Percentiles rank a stretch among this genome's conserved stretches.
Conservation (phyloP, 2,329 filamentous ascomycete genomes). For the Plectosphaerella plurivora region DNA sequence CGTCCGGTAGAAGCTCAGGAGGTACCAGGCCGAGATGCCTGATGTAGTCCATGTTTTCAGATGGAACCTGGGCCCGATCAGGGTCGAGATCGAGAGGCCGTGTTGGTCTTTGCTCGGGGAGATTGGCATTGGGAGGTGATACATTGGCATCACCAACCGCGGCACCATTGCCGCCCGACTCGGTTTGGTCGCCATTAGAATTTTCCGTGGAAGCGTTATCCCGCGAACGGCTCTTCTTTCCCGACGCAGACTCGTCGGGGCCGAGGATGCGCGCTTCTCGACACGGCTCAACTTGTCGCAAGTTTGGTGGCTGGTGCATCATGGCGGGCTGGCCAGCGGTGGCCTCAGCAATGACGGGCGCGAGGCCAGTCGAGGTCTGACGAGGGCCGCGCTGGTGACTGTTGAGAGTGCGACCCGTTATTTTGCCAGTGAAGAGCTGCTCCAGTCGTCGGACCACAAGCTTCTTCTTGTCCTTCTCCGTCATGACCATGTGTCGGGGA, state of each 20-base stretch:
- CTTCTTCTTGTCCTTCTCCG: constrained; percentile 71
- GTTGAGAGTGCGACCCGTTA: constrained; percentile 33
- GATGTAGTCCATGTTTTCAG: constrained; percentile 77
- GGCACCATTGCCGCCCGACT: constrained; percentile 32
- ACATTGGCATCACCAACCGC: constrained; percentile 28
- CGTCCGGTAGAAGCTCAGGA: constrained; percentile 45
- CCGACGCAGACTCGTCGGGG: constrained; percentile 17
- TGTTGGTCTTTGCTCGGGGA: constrained; percentile 71
- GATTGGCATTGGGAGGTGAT: constrained; percentile 32
- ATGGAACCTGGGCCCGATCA: constrained; percentile 67
- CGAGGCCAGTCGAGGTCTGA: constrained; percentile 7
- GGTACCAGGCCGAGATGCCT: constrained; percentile 66
- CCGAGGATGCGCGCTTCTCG: constrained; percentile 47
- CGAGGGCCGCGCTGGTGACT: constrained; percentile 17
- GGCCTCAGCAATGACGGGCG: constrained; percentile 20
- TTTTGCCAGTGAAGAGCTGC: constrained; percentile 75
- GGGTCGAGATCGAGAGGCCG: constrained; percentile 73
- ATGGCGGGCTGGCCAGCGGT: constrained; percentile 16
- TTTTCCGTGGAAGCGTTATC: constrained; percentile 41
- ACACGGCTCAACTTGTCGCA: constrained; percentile 22
- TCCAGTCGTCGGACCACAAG: constrained; percentile 72
- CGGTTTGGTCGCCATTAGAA: constrained; percentile 43
- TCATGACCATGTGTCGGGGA: constrained; percentile 57
- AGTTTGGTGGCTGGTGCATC: constrained; percentile 30
- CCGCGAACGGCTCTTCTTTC: constrained; percentile 35